Evolutionary conservation across 495 filamentous ascomycete species (phyloP).

Genomic region (Xylaria cubensis): DNA sequence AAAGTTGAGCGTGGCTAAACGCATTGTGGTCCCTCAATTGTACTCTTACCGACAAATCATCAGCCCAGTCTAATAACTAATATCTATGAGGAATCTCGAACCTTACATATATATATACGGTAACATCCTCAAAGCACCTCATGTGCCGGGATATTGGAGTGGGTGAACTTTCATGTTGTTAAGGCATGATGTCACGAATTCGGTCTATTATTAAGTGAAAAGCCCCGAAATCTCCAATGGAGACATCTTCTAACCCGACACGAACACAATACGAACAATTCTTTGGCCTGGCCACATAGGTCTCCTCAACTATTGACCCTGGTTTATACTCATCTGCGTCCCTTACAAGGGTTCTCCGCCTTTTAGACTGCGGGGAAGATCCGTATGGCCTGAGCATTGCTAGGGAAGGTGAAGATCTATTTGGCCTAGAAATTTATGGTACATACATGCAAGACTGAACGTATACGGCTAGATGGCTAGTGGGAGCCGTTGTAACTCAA

Average conservation of each 20-base stretch:
- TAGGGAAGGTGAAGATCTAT: too few relatives aligned
- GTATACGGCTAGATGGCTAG: background rate
- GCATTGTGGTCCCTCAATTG: background rate
- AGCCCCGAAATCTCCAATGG: background rate
- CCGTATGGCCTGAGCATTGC: background rate
- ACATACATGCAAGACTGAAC: background rate
- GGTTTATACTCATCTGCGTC: constrained; percentile 5
- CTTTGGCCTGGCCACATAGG: background rate
- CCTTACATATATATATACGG: background rate
- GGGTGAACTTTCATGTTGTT: background rate
- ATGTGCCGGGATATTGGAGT: background rate
- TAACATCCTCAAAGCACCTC: background rate
- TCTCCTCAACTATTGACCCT: background rate
- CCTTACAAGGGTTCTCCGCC: background rate
- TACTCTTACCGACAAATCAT: background rate
- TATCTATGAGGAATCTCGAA: background rate
- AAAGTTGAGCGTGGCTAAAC: background rate
- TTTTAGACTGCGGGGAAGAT: constrained; percentile 4
- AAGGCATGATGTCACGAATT: constrained; percentile 6
- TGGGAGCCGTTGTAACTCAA: background rate
- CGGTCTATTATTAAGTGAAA: background rate
- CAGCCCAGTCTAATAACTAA: background rate
- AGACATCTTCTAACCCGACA: background rate
- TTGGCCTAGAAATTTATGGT: background rate
- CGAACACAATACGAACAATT: background rate